phyloP scores from a whole-genome alignment of 2,329 filamentous ascomycete genomes.

The Trichoderma gracile region DNA sequence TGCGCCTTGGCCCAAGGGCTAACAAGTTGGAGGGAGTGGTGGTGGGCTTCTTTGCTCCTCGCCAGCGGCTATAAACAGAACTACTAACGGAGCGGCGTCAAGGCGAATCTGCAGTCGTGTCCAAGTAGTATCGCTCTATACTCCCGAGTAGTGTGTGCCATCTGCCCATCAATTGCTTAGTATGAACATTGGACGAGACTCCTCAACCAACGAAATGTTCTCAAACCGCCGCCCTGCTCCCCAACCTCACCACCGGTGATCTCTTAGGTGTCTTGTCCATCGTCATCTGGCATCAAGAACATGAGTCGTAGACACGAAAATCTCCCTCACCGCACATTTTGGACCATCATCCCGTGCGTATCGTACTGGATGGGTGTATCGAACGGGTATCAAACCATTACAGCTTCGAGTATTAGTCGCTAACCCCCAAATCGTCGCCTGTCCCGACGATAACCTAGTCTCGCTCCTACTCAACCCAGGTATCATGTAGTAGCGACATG shows the following conservation, averaged over 20 bases:
- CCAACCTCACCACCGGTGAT: background rate
- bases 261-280: constrained; percentile 14
- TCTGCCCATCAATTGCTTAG: too few species aligned
- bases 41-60: background rate
- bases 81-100: background rate
- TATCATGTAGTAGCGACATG: background rate
- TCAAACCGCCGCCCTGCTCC: constrained; percentile 10
- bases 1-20: too few species aligned
- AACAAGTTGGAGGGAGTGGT: background rate
- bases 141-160: too few species aligned
- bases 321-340: constrained; percentile 28
- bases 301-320: constrained; percentile 12
- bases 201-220: constrained; percentile 1
- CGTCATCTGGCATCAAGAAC: constrained; percentile 18
- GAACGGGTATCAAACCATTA: too few species aligned
- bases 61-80: too few species aligned
- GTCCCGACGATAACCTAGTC: constrained; percentile 28
- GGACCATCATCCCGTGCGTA: background rate
- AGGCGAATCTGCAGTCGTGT: too few species aligned
- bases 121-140: background rate
- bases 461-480: background rate
- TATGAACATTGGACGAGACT: too few species aligned
- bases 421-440: background rate
- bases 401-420: background rate
- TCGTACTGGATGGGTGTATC: background rate